Evolutionary conservation across 306 rosid genomes (phyloP).

Genomic region (Prunus davidiana): DNA sequence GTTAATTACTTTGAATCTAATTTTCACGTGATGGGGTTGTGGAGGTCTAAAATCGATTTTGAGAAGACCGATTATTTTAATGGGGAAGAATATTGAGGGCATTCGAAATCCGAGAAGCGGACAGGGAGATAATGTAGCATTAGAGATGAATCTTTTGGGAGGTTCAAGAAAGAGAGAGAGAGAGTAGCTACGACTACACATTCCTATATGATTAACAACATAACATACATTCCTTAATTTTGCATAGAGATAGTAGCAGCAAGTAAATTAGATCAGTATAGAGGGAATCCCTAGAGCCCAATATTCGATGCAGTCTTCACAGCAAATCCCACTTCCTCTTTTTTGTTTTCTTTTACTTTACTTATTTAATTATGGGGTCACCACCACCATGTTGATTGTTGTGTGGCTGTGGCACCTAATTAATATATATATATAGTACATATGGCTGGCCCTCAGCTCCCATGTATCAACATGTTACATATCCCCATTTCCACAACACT

Average conservation of each 20-base stretch:
- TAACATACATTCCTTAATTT: not conserved
- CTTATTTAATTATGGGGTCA: not conserved
- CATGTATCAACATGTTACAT: not conserved
- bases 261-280: constrained; percentile 21
- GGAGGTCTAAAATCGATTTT: constrained; percentile 38
- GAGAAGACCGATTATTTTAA: constrained; percentile 21
- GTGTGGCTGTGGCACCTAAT: not conserved
- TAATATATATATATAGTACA: not conserved
- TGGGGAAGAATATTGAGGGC: constrained; percentile 40
- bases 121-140: constrained; percentile 42
- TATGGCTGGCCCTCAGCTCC: not conserved
- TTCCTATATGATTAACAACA: not conserved
- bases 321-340: constrained; percentile 65
- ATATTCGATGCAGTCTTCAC: constrained; percentile 41
- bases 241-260: constrained; percentile 11
- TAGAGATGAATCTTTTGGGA: constrained; percentile 60
- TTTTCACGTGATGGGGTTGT: constrained; percentile 77
- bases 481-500: not conserved
- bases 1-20: constrained; percentile 3
- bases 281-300: constrained; percentile 87
- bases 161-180: constrained; percentile 42
- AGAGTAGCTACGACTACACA: not conserved
- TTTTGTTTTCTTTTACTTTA: not conserved
- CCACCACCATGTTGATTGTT: not conserved
- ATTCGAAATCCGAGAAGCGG: constrained; percentile 58